Evolutionary conservation across 805 yeast genomes (phyloP), one percentile per base, ranked within the genome.

Genomic region (Wickerhamiella bombiphila): DNA sequence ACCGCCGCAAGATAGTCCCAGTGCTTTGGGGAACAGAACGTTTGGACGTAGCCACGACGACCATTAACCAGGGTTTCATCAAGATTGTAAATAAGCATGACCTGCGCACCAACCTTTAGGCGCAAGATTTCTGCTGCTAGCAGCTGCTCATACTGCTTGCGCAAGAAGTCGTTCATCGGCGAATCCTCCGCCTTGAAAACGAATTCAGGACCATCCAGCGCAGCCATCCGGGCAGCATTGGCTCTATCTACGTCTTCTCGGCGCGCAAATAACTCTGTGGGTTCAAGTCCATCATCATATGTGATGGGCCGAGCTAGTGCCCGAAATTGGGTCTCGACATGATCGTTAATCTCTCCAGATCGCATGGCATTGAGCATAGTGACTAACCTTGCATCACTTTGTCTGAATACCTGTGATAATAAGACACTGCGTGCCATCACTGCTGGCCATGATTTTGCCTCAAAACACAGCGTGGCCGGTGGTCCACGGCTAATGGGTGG

Each of bases 211-310:
- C 88, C 79, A 0, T 65, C 61, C 7, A 88, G 53, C 1, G 55
- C 52, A 0, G 51, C 51, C 51, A 80, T 58, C 42, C 77, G 65
- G 44, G 56, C 55, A 15, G 55, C 52, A 52, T 91, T 91, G 0
- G 96, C 85, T 8, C 56, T 43, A 35, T 78, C 83, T 5, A 91
- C 98, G 54, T 85, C 94, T 18, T 64, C 59, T 47, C 94, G 67
- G 0, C 93, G 79, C 0, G 96, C 80, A 49, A 72, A 91, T 26
- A 91, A 60, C 55, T 85, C 94, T 0, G 97, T 82, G 2, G 99
- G 94, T 38, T 66, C 76, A 9, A 91, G 72, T 0, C 88, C 93
- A 56, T 85, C 96, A 1, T 63, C 61, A 47, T 78, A 80, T 0
- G 40, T 39, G 7, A 59, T 52, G 1, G 64, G 61, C 43, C 94